Evolutionary conservation across 2,329 filamentous ascomycete species (phyloP), one percentile per base, ranked within the genome.

Genomic region (Fusarium musae): DNA sequence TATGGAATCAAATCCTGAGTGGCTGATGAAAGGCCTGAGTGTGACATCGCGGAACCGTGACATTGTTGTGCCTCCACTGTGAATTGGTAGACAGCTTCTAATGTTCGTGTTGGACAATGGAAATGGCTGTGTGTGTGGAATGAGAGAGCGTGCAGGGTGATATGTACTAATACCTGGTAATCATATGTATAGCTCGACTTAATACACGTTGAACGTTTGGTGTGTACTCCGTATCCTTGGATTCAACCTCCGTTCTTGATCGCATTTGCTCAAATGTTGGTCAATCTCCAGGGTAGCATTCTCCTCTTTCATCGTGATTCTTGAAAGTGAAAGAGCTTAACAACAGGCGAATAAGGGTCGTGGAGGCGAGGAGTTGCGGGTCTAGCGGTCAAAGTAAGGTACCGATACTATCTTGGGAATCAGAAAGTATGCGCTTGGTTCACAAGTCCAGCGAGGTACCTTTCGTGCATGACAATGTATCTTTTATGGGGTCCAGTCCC

Each of bases 361-460:
- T 37, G 43, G 58, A 67, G 37, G 47, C 52, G 43, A 59, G 44
- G 39, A 43, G 32, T 47, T 68, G 34, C 44, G 70, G 70, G 53
- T 36, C 70, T 40, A 52, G 54, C 36, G 42, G 66, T 63, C 59
- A 54, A 73, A 59, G 70, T 66, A 70, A 73, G 70, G 70, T 63
- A 73, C 70, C 68, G 65, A 60, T 67, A 44, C 66, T 71, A 73
- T 73, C 49, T 74, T 69, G 52, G 63, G 71, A 66, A 57, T 36
- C 67, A 37, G 28, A 43, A 52, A 47, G 66, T 30, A 66, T 59
- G 43, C 39, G 50, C 32, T 54, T 30, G 52, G 30, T 37, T 59
- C 40, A n/a, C 19, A 70, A 59, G 71, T 71, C 50, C 54, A 73
- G 26, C 30, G 40, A 73, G 28, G 62, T 74, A 74, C 46, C 49